Base-by-base conservation (phyloP, 2,329 filamentous ascomycete species). In the Stenocarpella maydis region DNA sequence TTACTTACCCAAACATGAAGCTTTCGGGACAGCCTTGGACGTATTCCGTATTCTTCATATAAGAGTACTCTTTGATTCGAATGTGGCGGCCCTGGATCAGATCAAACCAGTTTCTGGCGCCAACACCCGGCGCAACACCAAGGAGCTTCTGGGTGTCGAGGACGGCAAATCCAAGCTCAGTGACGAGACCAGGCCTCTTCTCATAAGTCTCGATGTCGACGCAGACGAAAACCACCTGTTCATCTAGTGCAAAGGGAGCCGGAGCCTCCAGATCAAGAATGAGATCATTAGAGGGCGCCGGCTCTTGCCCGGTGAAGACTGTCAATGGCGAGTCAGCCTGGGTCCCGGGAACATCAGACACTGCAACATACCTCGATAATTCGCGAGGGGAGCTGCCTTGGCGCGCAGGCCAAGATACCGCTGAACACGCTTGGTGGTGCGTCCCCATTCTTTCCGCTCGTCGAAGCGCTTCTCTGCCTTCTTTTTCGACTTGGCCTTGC, bases 181-280 rank as follows among this genome's bases (percentile, higher is more conserved):
- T 97, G 69, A 98, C 86, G 15, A 87, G 82, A 41, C 85, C 82
- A 15, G 89, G 87, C 53, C 87, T 83, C 26, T 81, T 80, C 78
- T 99, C 96, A 69, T 90, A 93, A 1, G 91, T 90, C 79, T 99
- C 96, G 39, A 96, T 83, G 74, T 99, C 96, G 53, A 98, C 84
- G 71, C 87, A 89, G 69, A 97, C 83, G 74, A 98, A 91, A 9
- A 97, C 84, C 0, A 88, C 85, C n/a, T 85, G 82, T 14, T 79
- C 75, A 34, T 90, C 86, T 64, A 85, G 84, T 0, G 78, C 69
- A 69, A 83, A 85, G 0, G 83, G 83, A 2, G 80, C 79, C 0
- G 82, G 79, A 47, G 82, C 74, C n/a, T 79, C 77, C 52, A 85
- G 74, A 75, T 87, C 80, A 47, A 89, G 75, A 2, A 39, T 39